phyloP scores from a whole-genome alignment of 768 basidiomycete species.

The Butyriboletus loyo region DNA sequence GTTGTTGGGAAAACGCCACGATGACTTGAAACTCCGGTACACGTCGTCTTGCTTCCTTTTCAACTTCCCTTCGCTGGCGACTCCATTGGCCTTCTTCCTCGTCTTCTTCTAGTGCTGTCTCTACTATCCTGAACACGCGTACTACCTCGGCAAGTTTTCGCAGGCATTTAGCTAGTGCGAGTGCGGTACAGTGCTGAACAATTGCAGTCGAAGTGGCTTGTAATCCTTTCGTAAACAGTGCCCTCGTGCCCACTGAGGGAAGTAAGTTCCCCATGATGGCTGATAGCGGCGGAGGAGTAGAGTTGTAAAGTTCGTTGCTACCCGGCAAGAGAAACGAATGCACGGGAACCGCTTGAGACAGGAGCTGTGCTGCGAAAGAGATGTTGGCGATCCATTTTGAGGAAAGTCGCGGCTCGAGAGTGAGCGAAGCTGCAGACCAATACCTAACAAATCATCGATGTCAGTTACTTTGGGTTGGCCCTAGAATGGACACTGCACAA shows the following conservation, averaged over 20 bases:
- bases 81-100: conserved; percentile 70
- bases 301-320: conserved; percentile 49
- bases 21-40: conserved; percentile 88
- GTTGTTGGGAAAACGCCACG: conserved; percentile 73
- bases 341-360: conserved; percentile 72
- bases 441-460: conserved; percentile 45
- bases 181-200: conserved; percentile 83
- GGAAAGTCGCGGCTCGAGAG: conserved; percentile 82
- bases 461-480: conserved; percentile 10
- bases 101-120: conserved; percentile 55
- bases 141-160: conserved; percentile 63
- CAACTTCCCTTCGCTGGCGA: conserved; percentile 62
- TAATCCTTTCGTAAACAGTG: conserved; percentile 78
- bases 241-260: conserved; percentile 68
- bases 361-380: conserved; percentile 72
- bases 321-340: conserved; percentile 56
- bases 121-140: conserved; percentile 46
- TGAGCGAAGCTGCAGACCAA: conserved; percentile 65
- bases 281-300: conserved; percentile 70
- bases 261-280: conserved; percentile 75
- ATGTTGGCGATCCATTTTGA: conserved; percentile 92
- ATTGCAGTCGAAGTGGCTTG: conserved; percentile 60
- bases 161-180: conserved; percentile 73
- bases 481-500: conserved; percentile 16
- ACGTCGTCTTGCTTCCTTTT: conserved; percentile 67